phyloP scores from a whole-genome alignment of 2,329 filamentous ascomycete genomes.

The Talaromyces sp. region DNA sequence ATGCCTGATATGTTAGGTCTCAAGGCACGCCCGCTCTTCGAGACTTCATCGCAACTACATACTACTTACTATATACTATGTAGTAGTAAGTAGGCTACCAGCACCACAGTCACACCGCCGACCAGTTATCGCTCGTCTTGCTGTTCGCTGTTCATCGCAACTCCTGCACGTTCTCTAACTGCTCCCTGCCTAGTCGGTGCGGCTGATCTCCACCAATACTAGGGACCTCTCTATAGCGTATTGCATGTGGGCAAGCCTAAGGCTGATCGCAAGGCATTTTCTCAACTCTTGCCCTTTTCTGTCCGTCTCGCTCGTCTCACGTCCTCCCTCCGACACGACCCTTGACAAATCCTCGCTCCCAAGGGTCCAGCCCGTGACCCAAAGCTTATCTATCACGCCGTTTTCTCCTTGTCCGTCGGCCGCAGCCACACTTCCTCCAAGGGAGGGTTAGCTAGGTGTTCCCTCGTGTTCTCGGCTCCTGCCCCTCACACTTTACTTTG shows the following conservation, averaged over 20 bases:
- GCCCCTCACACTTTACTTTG: constrained; percentile 10
- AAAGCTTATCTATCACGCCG: neutral
- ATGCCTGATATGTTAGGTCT: neutral
- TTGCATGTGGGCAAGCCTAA: constrained; percentile 9
- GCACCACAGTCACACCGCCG: neutral
- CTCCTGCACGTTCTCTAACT: neutral
- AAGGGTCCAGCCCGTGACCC: neutral
- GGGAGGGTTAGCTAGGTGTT: neutral
- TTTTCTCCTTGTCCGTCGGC: neutral
- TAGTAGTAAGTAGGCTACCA: no score
- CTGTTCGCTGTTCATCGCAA: neutral
- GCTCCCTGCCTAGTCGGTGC: neutral
- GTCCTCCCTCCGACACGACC: neutral
- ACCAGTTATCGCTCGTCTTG: neutral
- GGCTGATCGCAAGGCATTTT: constrained; percentile 20
- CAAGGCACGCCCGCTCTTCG: neutral
- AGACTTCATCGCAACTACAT: neutral
- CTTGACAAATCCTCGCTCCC: neutral
- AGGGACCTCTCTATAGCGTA: neutral
- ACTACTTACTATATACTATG: no score
- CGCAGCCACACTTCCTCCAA: neutral
- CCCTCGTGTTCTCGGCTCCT: constrained; percentile 6
- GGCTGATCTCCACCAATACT: constrained; percentile 1
- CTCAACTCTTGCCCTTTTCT: neutral
- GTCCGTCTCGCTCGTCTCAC: neutral